Evolutionary conservation across 148 eudicot genomes (phyloP).

Genomic region (Salicornia ramosissima): DNA sequence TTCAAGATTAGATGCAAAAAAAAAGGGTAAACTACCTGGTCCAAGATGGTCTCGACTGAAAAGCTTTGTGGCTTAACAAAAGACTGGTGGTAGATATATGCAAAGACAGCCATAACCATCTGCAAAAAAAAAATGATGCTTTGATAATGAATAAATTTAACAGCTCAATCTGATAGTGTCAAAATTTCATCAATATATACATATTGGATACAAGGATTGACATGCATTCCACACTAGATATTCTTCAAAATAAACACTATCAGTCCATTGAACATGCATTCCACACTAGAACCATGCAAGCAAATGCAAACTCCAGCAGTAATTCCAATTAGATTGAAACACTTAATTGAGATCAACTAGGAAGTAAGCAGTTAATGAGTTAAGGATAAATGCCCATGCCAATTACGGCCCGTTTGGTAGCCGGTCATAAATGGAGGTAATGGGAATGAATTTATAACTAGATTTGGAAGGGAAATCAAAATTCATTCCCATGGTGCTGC

Average conservation of each 20-base stretch:
- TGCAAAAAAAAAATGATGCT: slow-evolving; percentile 14
- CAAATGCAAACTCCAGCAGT: background rate
- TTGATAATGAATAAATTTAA: background rate
- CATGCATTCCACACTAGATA: no score
- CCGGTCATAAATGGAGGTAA: no score
- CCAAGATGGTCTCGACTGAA: slow-evolving; percentile 39
- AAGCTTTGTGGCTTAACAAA: slow-evolving; percentile 43
- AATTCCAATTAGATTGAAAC: background rate
- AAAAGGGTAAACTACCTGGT: slow-evolving; percentile 41
- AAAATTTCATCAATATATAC: no score
- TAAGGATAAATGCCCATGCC: background rate
- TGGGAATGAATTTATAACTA: no score
- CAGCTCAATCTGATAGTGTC: no score
- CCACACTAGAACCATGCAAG: no score
- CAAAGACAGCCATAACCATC: slow-evolving; percentile 62
- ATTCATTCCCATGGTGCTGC: no score
- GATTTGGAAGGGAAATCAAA: no score
- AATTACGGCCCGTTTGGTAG: background rate
- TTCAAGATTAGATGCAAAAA: no score
- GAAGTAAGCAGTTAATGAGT: background rate
- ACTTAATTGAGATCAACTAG: background rate
- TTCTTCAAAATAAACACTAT: no score
- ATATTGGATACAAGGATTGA: no score
- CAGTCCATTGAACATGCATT: no score
- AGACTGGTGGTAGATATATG: slow-evolving; percentile 55